Evolutionary conservation across 306 rosid genomes (phyloP).

Genomic region (Nissolia schottii): DNA sequence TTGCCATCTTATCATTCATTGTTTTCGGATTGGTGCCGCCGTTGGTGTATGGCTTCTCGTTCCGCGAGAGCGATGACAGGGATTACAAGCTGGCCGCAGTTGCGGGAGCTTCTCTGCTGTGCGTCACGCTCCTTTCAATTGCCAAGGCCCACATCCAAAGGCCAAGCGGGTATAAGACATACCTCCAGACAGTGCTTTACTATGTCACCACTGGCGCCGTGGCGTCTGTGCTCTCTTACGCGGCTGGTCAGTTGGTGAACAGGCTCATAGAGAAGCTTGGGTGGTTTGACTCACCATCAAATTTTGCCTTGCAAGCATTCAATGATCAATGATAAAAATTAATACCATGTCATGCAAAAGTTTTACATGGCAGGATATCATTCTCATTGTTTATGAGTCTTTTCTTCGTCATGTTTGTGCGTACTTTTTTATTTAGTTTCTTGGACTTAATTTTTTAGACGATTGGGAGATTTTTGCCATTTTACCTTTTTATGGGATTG

Average conservation of each 20-base stretch:
- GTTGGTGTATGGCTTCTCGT: conserved; percentile 63
- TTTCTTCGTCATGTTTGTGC: too few species aligned
- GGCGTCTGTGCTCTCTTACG: conserved; percentile 54
- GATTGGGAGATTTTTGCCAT: too few species aligned
- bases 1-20: conserved; percentile 57
- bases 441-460: too few species aligned
- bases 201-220: conserved; percentile 43
- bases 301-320: conserved; percentile 1
- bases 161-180: conserved; percentile 32
- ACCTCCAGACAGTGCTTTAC: conserved; percentile 41
- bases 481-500: too few species aligned
- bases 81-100: conserved; percentile 69
- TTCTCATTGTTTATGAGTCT: too few species aligned
- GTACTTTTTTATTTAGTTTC: too few species aligned
- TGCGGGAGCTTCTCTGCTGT: conserved; percentile 60
- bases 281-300: conserved; percentile 39
- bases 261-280: conserved; percentile 45
- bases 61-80: conserved; percentile 44
- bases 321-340: too few species aligned
- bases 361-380: too few species aligned
- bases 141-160: conserved; percentile 50
- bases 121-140: conserved; percentile 60
- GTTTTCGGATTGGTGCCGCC: conserved; percentile 71
- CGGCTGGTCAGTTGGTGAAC: conserved; percentile 49
- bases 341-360: too few species aligned